Percentiles rank a stretch among this genome's conserved stretches.
These are phyloP conservation scores for Fistulina hepatica DNA, from an alignment of 1,284 basidiomycete species.

Conservation along the genomic window DNA sequence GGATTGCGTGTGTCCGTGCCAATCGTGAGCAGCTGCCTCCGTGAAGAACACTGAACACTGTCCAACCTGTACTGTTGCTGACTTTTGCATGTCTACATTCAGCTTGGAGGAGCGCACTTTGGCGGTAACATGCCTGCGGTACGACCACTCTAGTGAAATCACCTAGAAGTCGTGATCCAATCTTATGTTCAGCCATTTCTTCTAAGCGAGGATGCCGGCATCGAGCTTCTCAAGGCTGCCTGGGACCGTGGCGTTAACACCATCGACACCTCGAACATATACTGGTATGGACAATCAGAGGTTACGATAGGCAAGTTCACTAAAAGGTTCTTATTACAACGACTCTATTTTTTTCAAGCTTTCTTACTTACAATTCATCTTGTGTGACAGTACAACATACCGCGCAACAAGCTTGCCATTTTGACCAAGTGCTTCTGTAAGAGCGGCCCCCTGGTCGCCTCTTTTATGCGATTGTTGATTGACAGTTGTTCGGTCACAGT, in stretches of 20 bases:
- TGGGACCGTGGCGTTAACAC: constrained; percentile 36
- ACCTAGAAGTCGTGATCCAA: too few species aligned
- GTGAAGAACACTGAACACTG: too few species aligned
- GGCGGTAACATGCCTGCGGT: too few species aligned
- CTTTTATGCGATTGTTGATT: neutral
- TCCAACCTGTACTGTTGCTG: too few species aligned
- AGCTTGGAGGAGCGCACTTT: too few species aligned
- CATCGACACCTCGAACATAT: constrained; percentile 23
- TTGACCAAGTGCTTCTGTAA: constrained; percentile 14
- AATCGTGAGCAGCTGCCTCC: constrained; percentile 19
- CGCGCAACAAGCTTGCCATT: constrained; percentile 7
- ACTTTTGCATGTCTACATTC: too few species aligned
- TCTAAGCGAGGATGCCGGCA: constrained; percentile 31
- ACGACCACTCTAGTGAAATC: too few species aligned
- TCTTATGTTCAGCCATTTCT: constrained; percentile 37
- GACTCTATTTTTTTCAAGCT: neutral
- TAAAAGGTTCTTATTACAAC: constrained; percentile 19
- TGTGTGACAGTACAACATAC: constrained; percentile 7
- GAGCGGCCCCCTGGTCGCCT: constrained; percentile 12
- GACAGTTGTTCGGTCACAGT: constrained; percentile 13
- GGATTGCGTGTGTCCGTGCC: constrained; percentile 37
- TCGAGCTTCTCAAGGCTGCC: constrained; percentile 33
- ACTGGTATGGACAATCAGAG: constrained; percentile 20
- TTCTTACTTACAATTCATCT: neutral
- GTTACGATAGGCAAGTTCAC: constrained; percentile 23